These are phyloP conservation scores for Saccharum spontaneum DNA, from an alignment of 176 grass and related monocot genomes.

Conservation along the genomic window DNA sequence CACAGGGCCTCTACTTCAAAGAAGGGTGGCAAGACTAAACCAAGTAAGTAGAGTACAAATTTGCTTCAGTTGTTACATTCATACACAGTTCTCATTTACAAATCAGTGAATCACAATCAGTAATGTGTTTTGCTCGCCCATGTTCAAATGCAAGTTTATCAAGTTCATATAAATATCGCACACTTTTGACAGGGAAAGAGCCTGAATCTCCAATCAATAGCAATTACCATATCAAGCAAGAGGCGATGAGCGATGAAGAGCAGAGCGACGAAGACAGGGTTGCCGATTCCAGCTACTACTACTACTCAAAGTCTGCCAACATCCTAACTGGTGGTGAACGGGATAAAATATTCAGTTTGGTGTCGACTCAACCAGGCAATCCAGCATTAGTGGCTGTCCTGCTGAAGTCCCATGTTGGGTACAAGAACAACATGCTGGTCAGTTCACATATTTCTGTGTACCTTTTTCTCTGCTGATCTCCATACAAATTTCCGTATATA, in stretches of 20 bases:
- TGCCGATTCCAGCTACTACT: constrained; percentile 9
- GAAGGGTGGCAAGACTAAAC: not conserved
- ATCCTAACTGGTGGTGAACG: constrained; percentile 7
- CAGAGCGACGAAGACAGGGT: not conserved
- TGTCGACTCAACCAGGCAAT: constrained; percentile 31
- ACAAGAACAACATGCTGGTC: constrained; percentile 30
- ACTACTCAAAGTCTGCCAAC: constrained; percentile 29
- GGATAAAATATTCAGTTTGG: constrained; percentile 32
- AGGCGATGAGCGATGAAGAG: constrained; percentile 9
- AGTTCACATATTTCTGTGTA: constrained; percentile 10
- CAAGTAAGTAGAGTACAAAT: not conserved
- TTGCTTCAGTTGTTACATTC: not conserved
- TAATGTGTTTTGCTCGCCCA: not conserved
- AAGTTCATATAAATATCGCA: not conserved
- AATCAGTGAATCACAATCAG: not conserved
- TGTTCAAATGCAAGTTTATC: not conserved
- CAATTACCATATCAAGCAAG: not conserved
- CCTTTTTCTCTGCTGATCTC: not conserved
- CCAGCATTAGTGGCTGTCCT: constrained; percentile 40
- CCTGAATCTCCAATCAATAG: not conserved
- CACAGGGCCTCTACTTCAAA: constrained; percentile 19
- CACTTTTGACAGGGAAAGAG: constrained; percentile 25
- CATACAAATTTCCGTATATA: not conserved
- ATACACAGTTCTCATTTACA: not conserved
- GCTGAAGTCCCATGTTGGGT: constrained; percentile 10